Evolutionary conservation across 1,284 basidiomycete species (phyloP).

Genomic region (Ganoderma resinaceum): DNA sequence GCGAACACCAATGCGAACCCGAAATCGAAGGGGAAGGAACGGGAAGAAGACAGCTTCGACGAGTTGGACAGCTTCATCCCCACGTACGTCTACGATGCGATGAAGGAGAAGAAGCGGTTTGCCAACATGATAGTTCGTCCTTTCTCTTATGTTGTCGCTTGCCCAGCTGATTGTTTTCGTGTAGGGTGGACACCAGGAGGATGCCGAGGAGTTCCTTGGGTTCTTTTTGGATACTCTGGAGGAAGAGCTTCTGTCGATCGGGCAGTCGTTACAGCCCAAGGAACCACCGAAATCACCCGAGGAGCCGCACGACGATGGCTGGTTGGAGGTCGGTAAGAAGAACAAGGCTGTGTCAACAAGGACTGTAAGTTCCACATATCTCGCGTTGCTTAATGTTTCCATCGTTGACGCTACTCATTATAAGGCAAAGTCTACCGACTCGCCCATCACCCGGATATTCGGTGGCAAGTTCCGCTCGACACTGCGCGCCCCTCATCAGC

Average conservation of each 20-base stretch:
- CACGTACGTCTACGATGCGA: constrained; percentile 92
- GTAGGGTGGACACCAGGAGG: constrained; percentile 94
- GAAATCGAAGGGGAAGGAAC: constrained; percentile 47
- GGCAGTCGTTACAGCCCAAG: constrained; percentile 53
- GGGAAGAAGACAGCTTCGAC: constrained; percentile 47
- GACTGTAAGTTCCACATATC: constrained; percentile 56
- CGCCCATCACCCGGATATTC: constrained; percentile 92
- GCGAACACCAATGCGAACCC: constrained; percentile 41
- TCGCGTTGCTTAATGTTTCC: no score
- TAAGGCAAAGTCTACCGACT: constrained; percentile 83
- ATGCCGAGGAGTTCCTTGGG: constrained; percentile 98
- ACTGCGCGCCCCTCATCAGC: constrained; percentile 81
- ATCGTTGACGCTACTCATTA: not conserved
- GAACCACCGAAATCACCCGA: constrained; percentile 35
- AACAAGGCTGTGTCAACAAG: constrained; percentile 88
- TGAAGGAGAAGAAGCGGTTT: constrained; percentile 94
- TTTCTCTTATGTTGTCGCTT: not conserved
- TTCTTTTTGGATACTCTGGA: constrained; percentile 96
- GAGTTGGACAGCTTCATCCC: constrained; percentile 84
- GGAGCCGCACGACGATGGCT: constrained; percentile 65
- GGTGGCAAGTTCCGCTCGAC: constrained; percentile 94
- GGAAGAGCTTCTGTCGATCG: constrained; percentile 85
- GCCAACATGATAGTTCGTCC: constrained; percentile 86
- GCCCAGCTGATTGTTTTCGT: constrained; percentile 3
- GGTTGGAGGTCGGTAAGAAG: constrained; percentile 94